A percentile compares a stretch with the other conserved stretches of the same genome.
Conservation (phyloP, 2,329 filamentous ascomycete genomes). For the Pseudogymnoascus sp. region DNA sequence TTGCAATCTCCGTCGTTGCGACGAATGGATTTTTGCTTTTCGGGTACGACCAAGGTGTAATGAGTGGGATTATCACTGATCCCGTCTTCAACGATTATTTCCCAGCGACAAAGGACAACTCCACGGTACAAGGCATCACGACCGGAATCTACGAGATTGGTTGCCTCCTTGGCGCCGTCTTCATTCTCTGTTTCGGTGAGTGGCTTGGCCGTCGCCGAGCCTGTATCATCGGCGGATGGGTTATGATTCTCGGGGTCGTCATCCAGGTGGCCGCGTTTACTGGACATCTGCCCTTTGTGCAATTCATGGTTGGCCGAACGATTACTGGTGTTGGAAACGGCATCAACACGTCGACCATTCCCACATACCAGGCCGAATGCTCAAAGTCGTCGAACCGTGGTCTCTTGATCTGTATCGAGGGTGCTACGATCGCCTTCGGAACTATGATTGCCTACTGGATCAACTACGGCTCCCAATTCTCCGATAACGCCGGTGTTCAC, state of each 20-base stretch:
- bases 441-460: constrained; percentile 57
- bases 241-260: constrained; percentile 79
- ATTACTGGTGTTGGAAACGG: constrained; percentile 81
- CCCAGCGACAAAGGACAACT: constrained; percentile 63
- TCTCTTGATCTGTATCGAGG: constrained; percentile 88
- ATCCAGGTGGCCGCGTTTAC: constrained; percentile 67
- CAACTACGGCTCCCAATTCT: constrained; percentile 87
- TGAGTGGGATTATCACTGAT: constrained; percentile 73
- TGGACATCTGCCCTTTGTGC: constrained; percentile 82
- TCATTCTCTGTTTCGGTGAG: constrained; percentile 83
- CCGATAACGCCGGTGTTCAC: constrained; percentile 62
- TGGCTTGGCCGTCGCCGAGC: constrained; percentile 82
- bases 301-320: constrained; percentile 63
- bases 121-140: constrained; percentile 88
- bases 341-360: constrained; percentile 83
- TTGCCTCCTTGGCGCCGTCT: constrained; percentile 80
- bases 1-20: constrained; percentile 55
- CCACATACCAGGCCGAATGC: constrained; percentile 90
- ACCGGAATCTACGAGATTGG: constrained; percentile 94
- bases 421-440: neutral
- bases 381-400: constrained; percentile 94
- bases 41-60: constrained; percentile 83
- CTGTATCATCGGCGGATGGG: constrained; percentile 84
- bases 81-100: constrained; percentile 88
- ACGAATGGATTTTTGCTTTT: constrained; percentile 86